Percentiles rank a stretch among this genome's conserved stretches.
These are phyloP conservation scores for Hypomontagnella monticulosa DNA, from an alignment of 495 filamentous ascomycete species.

Conservation along the genomic window DNA sequence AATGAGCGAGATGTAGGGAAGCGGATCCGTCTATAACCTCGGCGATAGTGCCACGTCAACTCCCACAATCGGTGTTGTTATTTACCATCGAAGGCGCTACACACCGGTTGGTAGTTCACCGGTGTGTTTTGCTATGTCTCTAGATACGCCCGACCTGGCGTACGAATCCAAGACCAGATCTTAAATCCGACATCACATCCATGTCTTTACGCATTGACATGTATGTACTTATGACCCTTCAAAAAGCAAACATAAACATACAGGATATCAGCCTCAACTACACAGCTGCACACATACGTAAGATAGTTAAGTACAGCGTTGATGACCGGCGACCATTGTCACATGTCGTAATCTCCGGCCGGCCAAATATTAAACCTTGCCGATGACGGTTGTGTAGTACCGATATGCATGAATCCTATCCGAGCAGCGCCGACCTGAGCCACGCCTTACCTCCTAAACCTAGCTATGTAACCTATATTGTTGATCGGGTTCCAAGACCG, in stretches of 20 bases:
- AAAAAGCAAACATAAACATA: too few relatives aligned
- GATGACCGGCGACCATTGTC: background rate
- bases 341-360: background rate
- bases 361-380: slow-evolving; percentile 2
- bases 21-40: background rate
- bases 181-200: too few relatives aligned
- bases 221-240: too few relatives aligned
- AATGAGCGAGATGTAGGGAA: slow-evolving; percentile 1
- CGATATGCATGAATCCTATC: slow-evolving; percentile 4
- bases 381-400: slow-evolving; percentile 3
- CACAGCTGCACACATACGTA: background rate
- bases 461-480: slow-evolving; percentile 2
- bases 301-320: background rate
- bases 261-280: too few relatives aligned
- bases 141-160: too few relatives aligned
- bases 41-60: slow-evolving; percentile 27
- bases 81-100: slow-evolving; percentile 20
- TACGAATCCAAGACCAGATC: too few relatives aligned
- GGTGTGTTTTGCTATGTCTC: background rate
- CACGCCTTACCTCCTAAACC: background rate
- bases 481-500: slow-evolving; percentile 11
- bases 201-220: too few relatives aligned
- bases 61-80: background rate
- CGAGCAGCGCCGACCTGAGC: background rate
- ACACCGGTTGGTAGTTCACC: background rate